A percentile compares a stretch with the other conserved stretches of the same genome.
Conservation (phyloP, 2,329 filamentous ascomycete genomes). For the Endothia cerciana region DNA sequence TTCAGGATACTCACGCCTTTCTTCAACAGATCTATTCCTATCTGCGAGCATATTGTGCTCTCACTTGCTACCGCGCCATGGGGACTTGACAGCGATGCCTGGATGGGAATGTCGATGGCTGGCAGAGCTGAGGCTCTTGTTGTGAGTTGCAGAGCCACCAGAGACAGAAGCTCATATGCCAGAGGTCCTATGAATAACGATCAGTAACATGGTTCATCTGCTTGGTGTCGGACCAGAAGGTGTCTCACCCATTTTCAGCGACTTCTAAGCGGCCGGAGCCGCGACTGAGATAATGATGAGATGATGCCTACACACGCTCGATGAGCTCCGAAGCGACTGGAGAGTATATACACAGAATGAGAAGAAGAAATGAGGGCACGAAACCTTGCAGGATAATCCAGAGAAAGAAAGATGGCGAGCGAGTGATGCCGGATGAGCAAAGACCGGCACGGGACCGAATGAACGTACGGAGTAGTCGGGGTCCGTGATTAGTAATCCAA, state of each 20-base stretch:
- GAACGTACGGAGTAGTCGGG: background rate
- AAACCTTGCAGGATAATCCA: background rate
- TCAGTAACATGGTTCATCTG: background rate
- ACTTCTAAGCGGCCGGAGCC: conserved; percentile 7
- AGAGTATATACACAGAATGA: too few relatives aligned
- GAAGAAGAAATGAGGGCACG: background rate
- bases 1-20: conserved; percentile 48
- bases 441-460: background rate
- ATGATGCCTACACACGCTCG: background rate
- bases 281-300: background rate
- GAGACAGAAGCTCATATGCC: conserved; percentile 6
- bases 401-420: background rate
- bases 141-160: conserved; percentile 16
- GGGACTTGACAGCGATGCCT: conserved; percentile 21
- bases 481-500: background rate
- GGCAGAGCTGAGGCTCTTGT: conserved; percentile 19
- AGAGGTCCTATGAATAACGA: conserved; percentile 1
- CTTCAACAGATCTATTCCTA: conserved; percentile 66
- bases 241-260: conserved; percentile 25
- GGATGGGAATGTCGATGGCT: conserved; percentile 4
- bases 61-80: conserved; percentile 73
- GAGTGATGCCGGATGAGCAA: conserved; percentile 8
- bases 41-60: conserved; percentile 67
- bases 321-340: background rate
- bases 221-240: background rate